These are phyloP conservation scores for Neonothopanus nambi DNA, from an alignment of 1,284 basidiomycete species.

Conservation along the genomic window DNA sequence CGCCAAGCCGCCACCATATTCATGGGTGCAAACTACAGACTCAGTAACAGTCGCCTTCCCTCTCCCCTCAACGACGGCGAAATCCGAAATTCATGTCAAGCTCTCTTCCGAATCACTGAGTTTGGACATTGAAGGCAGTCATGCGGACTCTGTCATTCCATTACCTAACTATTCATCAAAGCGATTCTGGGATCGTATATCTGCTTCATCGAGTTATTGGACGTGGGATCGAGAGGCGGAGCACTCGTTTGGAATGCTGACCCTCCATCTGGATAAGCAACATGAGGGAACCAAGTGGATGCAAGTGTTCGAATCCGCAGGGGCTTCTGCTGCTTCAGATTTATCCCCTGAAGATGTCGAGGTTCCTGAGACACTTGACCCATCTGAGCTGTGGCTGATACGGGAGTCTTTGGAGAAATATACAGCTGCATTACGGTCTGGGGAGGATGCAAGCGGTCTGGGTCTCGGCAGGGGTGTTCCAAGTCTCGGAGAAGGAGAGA, in stretches of 20 bases:
- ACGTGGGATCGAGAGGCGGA: constrained; percentile 82
- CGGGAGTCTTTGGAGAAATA: constrained; percentile 86
- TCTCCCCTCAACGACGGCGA: constrained; percentile 69
- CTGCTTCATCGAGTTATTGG: constrained; percentile 77
- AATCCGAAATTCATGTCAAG: constrained; percentile 62
- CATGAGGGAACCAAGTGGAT: constrained; percentile 83
- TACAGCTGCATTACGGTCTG: constrained; percentile 59
- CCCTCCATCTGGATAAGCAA: constrained; percentile 84
- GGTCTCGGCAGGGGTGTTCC: constrained; percentile 64
- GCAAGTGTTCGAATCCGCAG: constrained; percentile 69
- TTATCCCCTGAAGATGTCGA: constrained; percentile 58
- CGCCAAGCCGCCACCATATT: constrained; percentile 71
- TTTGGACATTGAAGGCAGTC: constrained; percentile 55
- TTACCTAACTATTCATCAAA: constrained; percentile 65
- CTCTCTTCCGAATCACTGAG: constrained; percentile 70
- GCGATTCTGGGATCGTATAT: constrained; percentile 76
- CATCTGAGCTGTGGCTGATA: constrained; percentile 77
- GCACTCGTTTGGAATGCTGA: constrained; percentile 65
- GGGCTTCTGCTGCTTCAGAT: constrained; percentile 27
- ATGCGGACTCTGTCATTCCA: constrained; percentile 32
- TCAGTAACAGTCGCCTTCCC: constrained; percentile 82
- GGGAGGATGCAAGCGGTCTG: constrained; percentile 61
- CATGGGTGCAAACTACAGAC: constrained; percentile 88
- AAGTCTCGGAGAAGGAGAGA: constrained; percentile 77
- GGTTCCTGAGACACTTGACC: constrained; percentile 88